Evolutionary conservation across 345 rosid species (phyloP), one percentile per base, ranked within the genome.

Genomic region (Acer yangbiense): DNA sequence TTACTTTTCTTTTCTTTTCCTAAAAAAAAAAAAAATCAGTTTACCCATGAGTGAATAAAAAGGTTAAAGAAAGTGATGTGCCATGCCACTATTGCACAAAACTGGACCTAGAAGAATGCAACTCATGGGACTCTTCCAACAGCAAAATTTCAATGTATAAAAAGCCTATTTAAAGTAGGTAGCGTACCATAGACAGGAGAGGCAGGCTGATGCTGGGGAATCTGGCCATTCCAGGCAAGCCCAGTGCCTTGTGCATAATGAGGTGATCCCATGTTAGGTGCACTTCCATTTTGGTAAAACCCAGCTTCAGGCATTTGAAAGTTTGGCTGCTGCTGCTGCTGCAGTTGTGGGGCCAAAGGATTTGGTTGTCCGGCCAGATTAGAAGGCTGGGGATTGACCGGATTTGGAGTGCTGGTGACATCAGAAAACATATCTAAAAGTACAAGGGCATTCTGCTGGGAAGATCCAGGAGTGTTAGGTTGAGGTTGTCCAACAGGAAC

Each of bases 401-500:
- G 78, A 87, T 82, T 81, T 46, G 82, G 86, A 68, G 80, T 74
- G 73, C 71, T 90, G 76, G 81, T 83, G 52, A 80, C 78, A 61
- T 90, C 95, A 61, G 94, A 86, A 76, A 90, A 92, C 94, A 96
- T 88, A 82, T 96, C 99, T 12, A 94, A 85, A 73, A 96, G 93
- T 80, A 88, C 91, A 46, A 96, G 92, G 46, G 98, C 97, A 82
- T 92, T 96, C 84, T 94, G 91, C 83, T 93, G 92, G n/a, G 93
- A 88, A 23, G 94, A 89, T 62, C 76, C 79, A 71, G 95, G 82
- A 66, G 85, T 83, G 78, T 82, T 81, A 68, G 92, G 82, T 74
- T 88, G 93, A 60, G 89, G 87, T 69, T 87, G 87, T 72, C 88
- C 94, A 67, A 91, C 86, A 82, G 96, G 90, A 84, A 94, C 98